Evolutionary conservation across 2,329 filamentous ascomycete genomes (phyloP).

Genomic region (Chrysoporthe puriensis): DNA sequence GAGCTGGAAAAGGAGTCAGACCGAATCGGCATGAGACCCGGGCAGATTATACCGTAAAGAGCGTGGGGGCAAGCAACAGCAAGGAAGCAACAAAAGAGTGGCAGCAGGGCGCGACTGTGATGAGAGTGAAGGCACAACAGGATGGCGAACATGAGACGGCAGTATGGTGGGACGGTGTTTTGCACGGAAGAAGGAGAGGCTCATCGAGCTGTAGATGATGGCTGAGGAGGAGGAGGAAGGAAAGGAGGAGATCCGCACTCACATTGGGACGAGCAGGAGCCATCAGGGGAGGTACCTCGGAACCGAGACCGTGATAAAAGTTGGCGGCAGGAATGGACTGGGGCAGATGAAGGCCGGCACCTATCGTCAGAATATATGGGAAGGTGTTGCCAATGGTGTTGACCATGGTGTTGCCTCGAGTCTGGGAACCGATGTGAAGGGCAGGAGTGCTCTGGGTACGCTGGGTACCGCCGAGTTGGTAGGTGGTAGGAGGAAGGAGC

Average conservation of each 20-base stretch:
- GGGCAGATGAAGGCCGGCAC: not conserved
- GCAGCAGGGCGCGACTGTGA: conserved; percentile 34
- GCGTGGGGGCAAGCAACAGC: conserved; percentile 13
- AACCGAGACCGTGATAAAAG: not conserved
- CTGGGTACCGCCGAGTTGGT: not conserved
- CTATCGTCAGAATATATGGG: not conserved
- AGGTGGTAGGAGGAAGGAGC: conserved; percentile 7
- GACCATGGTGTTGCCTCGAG: not conserved
- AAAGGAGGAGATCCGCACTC: not conserved
- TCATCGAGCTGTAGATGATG: not conserved
- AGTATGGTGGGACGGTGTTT: not conserved
- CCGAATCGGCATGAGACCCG: not conserved
- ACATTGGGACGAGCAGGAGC: conserved; percentile 5
- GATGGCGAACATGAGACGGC: not conserved
- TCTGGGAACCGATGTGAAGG: not conserved
- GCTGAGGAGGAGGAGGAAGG: not conserved
- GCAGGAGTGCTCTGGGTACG: not conserved
- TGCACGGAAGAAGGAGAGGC: conserved; percentile 14
- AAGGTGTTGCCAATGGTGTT: not conserved
- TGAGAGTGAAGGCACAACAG: conserved; percentile 35
- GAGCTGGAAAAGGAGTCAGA: conserved; percentile 13
- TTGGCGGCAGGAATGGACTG: not conserved
- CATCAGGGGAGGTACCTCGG: conserved; percentile 1
- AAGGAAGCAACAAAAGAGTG: conserved; percentile 36
- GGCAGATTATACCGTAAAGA: conserved; percentile 7